Evolutionary conservation across 2,329 filamentous ascomycete species (phyloP).

Genomic region (Ciborinia camelliae): DNA sequence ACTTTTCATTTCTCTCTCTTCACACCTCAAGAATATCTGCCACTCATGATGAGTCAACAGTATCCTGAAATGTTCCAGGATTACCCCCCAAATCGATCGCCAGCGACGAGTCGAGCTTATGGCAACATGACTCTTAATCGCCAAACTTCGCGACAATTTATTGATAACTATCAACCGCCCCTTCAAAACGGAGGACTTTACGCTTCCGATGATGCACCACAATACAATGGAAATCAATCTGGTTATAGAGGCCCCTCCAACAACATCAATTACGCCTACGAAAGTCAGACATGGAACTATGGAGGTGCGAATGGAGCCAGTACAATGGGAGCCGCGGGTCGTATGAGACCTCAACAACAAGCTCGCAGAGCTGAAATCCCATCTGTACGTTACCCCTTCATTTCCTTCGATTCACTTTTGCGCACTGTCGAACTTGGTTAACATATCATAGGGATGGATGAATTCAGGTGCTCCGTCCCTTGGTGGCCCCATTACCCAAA

Average conservation of each 20-base stretch:
- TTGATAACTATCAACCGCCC: conserved; percentile 57
- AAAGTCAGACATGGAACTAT: conserved; percentile 79
- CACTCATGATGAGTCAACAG: conserved; percentile 47
- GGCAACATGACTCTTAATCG: conserved; percentile 63
- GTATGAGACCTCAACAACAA: conserved; percentile 48
- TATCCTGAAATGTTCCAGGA: conserved; percentile 72
- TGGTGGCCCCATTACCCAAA: conserved; percentile 6
- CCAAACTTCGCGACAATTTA: conserved; percentile 71
- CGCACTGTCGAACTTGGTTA: conserved; percentile 18
- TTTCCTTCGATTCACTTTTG: conserved; percentile 22
- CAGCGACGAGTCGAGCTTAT: conserved; percentile 65
- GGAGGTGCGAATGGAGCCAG: conserved; percentile 57
- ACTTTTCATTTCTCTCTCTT: conserved; percentile 21
- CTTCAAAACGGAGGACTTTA: conserved; percentile 54
- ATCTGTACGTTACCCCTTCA: conserved; percentile 55
- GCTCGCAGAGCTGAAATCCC: conserved; percentile 63
- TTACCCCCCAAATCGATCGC: conserved; percentile 67
- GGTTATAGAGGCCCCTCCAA: conserved; percentile 30
- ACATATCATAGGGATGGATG: conserved; percentile 12
- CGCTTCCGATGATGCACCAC: conserved; percentile 58
- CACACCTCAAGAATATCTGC: conserved; percentile 16
- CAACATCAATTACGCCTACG: conserved; percentile 54
- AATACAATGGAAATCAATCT: conserved; percentile 47
- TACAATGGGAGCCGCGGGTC: conserved; percentile 59
- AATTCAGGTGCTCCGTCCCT: conserved; percentile 56